Evolutionary conservation across 164 flowering plant species (phyloP).

Genomic region (Saururus chinensis): DNA sequence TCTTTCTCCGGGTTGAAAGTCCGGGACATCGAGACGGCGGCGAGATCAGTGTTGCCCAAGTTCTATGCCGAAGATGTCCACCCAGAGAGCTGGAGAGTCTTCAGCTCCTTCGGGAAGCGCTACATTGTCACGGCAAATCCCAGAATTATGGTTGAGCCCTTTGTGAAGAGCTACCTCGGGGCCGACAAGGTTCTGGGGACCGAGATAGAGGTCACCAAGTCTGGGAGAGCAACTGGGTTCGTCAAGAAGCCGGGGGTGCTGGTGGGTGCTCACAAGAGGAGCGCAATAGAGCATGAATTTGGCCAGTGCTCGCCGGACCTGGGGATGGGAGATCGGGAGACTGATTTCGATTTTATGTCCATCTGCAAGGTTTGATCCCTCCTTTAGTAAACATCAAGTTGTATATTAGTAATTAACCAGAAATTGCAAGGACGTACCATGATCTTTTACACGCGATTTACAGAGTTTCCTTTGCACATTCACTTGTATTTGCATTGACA

Average conservation of each 20-base stretch:
- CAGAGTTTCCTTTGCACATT: too few species aligned
- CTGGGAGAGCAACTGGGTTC: conserved; percentile 65
- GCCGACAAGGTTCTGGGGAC: conserved; percentile 73
- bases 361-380: conserved; percentile 52
- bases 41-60: conserved; percentile 54
- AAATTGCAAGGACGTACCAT: too few species aligned
- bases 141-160: conserved; percentile 66
- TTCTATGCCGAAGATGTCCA: conserved; percentile 71
- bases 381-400: background rate
- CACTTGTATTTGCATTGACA: too few species aligned
- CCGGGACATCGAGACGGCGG: conserved; percentile 44
- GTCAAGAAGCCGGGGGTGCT: conserved; percentile 56
- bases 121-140: conserved; percentile 57
- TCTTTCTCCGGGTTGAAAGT: conserved; percentile 48
- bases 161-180: conserved; percentile 43
- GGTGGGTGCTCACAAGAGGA: conserved; percentile 42
- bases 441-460: too few species aligned
- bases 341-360: conserved; percentile 67
- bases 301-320: conserved; percentile 43
- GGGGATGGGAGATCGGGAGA: conserved; percentile 59
- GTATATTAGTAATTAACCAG: background rate
- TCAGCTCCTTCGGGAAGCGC: conserved; percentile 51
- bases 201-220: conserved; percentile 45
- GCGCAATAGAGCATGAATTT: conserved; percentile 39
- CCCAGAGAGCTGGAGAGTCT: conserved; percentile 62